Evolutionary conservation across 2,329 filamentous ascomycete genomes (phyloP).

Genomic region (Aotearoamyces nothofagi): DNA sequence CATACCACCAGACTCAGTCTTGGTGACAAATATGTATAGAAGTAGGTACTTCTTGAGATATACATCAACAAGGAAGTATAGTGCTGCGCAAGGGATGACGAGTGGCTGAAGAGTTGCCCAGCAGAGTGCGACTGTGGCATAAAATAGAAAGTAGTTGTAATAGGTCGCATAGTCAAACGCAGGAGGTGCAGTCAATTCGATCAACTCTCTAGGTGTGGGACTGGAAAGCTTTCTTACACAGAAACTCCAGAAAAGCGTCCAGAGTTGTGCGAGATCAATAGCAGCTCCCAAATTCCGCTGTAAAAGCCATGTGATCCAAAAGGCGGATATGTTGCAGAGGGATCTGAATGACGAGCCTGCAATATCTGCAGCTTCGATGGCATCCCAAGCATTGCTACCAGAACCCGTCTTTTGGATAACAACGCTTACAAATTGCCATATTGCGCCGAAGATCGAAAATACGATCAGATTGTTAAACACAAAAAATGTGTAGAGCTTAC

Average conservation of each 20-base stretch:
- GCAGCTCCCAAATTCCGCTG: constrained; percentile 88
- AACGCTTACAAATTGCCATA: constrained; percentile 57
- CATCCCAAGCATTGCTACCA: constrained; percentile 49
- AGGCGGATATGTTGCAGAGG: constrained; percentile 69
- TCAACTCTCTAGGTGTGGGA: constrained; percentile 80
- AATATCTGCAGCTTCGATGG: constrained; percentile 49
- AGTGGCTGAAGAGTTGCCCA: constrained; percentile 79
- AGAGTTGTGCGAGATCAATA: constrained; percentile 82
- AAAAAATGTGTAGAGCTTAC: constrained; percentile 89
- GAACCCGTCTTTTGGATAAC: constrained; percentile 44
- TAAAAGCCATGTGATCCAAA: constrained; percentile 88
- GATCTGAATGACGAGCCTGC: constrained; percentile 52
- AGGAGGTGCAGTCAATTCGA: constrained; percentile 83
- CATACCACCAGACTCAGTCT: constrained; percentile 85
- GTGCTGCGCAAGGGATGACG: constrained; percentile 67
- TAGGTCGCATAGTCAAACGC: constrained; percentile 91
- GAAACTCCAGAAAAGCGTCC: constrained; percentile 72
- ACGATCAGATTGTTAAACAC: constrained; percentile 93
- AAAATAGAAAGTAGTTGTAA: constrained; percentile 97
- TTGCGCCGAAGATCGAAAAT: constrained; percentile 78
- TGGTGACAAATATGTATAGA: constrained; percentile 90
- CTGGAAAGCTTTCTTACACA: constrained; percentile 71
- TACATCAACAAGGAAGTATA: constrained; percentile 81
- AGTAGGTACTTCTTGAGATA: constrained; percentile 92
- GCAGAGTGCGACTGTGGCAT: constrained; percentile 74